Evolutionary conservation across 2,329 filamentous ascomycete species (phyloP).

Genomic region (Trichoderma aggressivum): DNA sequence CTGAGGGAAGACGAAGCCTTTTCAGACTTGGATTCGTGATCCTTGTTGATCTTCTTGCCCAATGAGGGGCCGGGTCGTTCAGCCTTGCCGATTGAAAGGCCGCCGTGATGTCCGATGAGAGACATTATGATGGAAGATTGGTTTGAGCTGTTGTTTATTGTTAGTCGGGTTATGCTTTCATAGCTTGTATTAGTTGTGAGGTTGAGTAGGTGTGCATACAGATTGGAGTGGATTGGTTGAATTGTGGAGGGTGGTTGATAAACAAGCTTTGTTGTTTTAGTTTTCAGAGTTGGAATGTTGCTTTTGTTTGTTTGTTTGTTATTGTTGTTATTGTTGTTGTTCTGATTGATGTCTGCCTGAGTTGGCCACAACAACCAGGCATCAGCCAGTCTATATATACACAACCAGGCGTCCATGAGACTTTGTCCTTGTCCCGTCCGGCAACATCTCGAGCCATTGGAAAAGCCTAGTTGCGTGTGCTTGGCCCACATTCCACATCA

Average conservation of each 20-base stretch:
- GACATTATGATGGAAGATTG: constrained; percentile 10
- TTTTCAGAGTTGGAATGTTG: not conserved
- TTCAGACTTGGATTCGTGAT: not conserved
- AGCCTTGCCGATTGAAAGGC: constrained; percentile 12
- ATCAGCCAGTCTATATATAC: constrained; percentile 17
- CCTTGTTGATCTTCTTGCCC: not conserved
- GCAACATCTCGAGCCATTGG: not conserved
- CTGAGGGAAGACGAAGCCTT: constrained; percentile 1
- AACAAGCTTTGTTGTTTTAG: not conserved
- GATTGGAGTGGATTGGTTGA: not conserved
- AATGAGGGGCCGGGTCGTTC: constrained; percentile 11
- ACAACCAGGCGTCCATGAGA: not conserved
- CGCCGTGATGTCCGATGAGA: constrained; percentile 14
- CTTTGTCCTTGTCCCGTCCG: not conserved
- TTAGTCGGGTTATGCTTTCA: not conserved
- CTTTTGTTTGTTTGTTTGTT: not conserved
- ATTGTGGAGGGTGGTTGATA: not conserved
- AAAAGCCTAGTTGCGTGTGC: not conserved
- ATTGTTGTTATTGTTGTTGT: not conserved
- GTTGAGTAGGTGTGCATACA: not conserved
- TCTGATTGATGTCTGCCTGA: constrained; percentile 12
- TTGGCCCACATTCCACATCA: constrained; percentile 1
- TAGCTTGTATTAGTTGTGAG: not conserved
- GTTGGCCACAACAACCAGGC: constrained; percentile 4
- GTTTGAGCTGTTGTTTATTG: not conserved